Percentiles rank a stretch among this genome's conserved stretches.
Conservation (phyloP, 257 asterid genomes). For the Ehretia macrophylla region DNA sequence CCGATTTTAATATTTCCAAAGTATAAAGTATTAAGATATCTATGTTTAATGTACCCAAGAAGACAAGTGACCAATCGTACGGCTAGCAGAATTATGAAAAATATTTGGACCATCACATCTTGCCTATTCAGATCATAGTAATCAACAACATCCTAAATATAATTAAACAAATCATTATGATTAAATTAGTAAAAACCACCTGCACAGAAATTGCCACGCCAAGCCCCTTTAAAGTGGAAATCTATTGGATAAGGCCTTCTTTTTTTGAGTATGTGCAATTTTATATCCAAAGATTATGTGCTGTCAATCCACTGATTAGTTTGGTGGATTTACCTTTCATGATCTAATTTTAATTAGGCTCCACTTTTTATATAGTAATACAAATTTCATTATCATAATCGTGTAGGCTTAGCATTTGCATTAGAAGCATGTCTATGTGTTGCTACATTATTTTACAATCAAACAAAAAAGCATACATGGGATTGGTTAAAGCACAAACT, state of each 20-base stretch:
- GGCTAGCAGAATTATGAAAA: too few species aligned
- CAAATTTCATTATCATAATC: slow-evolving; percentile 26
- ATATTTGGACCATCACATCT: too few species aligned
- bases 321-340: slow-evolving; percentile 35
- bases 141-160: too few species aligned
- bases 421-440: not conserved
- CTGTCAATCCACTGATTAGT: slow-evolving; percentile 34
- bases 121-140: too few species aligned
- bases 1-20: too few species aligned
- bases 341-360: not conserved
- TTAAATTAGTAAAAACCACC: too few species aligned
- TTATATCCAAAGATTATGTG: slow-evolving; percentile 14
- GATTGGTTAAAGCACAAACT: too few species aligned
- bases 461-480: not conserved
- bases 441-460: not conserved
- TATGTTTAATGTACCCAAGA: too few species aligned
- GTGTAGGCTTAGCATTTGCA: slow-evolving; percentile 28
- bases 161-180: too few species aligned
- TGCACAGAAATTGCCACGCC: not conserved
- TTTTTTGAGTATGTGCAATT: not conserved
- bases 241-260: slow-evolving; percentile 17
- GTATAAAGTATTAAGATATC: too few species aligned
- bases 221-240: slow-evolving; percentile 41
- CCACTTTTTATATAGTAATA: not conserved
- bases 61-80: too few species aligned